Conservation (phyloP, 768 basidiomycete genomes). For the Lentinula sp. region DNA sequence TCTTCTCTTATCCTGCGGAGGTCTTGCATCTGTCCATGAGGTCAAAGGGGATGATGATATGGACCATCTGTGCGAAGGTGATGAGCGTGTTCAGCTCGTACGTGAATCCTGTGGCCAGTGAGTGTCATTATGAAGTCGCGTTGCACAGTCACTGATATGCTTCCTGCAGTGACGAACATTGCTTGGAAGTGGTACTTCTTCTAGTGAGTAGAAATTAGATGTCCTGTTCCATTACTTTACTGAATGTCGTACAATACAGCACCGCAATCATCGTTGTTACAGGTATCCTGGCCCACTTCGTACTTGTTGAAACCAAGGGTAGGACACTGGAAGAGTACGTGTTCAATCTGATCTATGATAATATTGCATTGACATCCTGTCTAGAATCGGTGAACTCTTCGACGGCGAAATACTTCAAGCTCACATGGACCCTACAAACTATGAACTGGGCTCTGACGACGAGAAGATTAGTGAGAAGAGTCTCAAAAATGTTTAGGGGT, state of each 20-base stretch:
- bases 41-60: slow-evolving; percentile 5
- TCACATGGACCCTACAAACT: background rate
- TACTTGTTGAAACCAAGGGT: slow-evolving; percentile 6
- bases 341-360: background rate
- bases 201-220: background rate
- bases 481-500: background rate
- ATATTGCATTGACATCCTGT: no score
- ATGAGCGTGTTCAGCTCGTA: slow-evolving; percentile 6
- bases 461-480: background rate
- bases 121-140: background rate
- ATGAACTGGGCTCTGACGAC: background rate
- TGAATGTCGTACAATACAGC: background rate
- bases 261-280: slow-evolving; percentile 6
- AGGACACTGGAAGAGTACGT: slow-evolving; percentile 7
- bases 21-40: slow-evolving; percentile 5
- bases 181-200: slow-evolving; percentile 8
- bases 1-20: slow-evolving; percentile 7
- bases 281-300: background rate
- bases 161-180: background rate
- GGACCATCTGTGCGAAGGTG: background rate
- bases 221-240: background rate
- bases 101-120: slow-evolving; percentile 7
- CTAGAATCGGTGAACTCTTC: slow-evolving; percentile 5
- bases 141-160: background rate
- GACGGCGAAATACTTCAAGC: background rate